Base-by-base conservation (phyloP, 306 rosid genomes). In the Vachellia collinsii region DNA sequence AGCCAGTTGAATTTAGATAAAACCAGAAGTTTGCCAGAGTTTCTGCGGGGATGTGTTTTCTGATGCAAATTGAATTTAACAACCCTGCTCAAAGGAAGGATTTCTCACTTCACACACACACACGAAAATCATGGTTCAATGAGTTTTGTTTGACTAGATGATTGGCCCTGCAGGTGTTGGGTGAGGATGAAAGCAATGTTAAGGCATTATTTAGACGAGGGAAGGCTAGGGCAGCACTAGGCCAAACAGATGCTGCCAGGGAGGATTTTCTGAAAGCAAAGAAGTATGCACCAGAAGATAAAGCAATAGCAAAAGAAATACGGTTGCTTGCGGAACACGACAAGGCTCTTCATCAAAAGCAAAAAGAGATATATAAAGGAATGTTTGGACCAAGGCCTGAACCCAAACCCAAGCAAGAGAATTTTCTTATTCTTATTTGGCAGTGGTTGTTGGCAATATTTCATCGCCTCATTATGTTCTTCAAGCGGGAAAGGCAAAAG, bases 191-290 rank as follows among this genome's bases (percentile, higher is more conserved):
- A 87, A 90, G 78, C 94, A 91, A 91, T 66, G 88, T 72, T 9
- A 91, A 95, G 85, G 99, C 98, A 22, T 81, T 95, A 83, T 95
- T 93, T 77, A 88, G 98, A 83, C 80, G 96, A 83, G 99, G 96
- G 37, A 95, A 91, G 82, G 98, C 98, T 50, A 90, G 90, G 85
- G 92, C 97, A 65, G 92, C 89, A 83, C 98, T 95, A 20, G 98
- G 98, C 74, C 99, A 93, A 79, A 90, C 91, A 22, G 98, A 93
- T 77, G 91, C 92, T 78, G 99, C 96, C 3, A 83, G 85, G 74
- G 97, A 93, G 83, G 98, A 95, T 88, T 90, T 90, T 76, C 74
- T 43, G 74, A 70, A 70, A 43, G 74, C 74, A 43, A 70, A 48
- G 20, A 70, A 70, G 39, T 22, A 43, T 43, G 74, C 74, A 38